Evolutionary conservation across 169 alveolate genomes (phyloP), one percentile per base, ranked within the genome.

Genomic region (Besnoitia besnoiti): DNA sequence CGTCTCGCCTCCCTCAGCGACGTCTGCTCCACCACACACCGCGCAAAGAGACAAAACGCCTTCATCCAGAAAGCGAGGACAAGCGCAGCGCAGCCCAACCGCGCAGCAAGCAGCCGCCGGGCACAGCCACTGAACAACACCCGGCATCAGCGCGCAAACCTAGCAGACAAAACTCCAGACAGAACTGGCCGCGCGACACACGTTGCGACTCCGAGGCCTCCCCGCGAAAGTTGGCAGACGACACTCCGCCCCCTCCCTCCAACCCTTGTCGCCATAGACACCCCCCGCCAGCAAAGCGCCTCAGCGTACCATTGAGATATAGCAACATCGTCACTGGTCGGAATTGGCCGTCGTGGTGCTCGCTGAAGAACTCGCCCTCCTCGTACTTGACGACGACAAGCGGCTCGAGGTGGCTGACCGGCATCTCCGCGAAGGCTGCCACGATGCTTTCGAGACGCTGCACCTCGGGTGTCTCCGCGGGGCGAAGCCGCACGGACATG

Each of bases 341-440:
- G 76, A 93, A 93, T n/a, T 46, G 67, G 33, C 95, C 95, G 87
- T 93, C 95, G 85, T 93, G 95, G 85, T 93, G 95, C 67, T 89
- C 92, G 16, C 51, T 47, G 92, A 93, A 93, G 90, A 40, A 93
- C 67, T 93, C 91, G 33, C 94, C 94, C 55, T 79, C 82, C 19
- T 76, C 85, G 73, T 93, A 93, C 49, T 75, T 47, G 80, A 93
- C 94, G n/a, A 93, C 84, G 33, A 76, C 92, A 30, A 93, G 89
- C 16, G 90, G 62, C 85, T 93, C 95, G 35, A 93, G 85, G 89
- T 85, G 92, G 37, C 67, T 75, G 75, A 91, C 79, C 30, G 85
- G 85, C 89, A 84, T 1, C 51, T 37, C 84, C 12, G 94, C 94
- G 7, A 91, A 51, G 49, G 94, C 94, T 35, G 91, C 89, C 16